These are phyloP conservation scores for Manihot esculenta DNA, from an alignment of 441 rosid species.

Conservation along the genomic window DNA sequence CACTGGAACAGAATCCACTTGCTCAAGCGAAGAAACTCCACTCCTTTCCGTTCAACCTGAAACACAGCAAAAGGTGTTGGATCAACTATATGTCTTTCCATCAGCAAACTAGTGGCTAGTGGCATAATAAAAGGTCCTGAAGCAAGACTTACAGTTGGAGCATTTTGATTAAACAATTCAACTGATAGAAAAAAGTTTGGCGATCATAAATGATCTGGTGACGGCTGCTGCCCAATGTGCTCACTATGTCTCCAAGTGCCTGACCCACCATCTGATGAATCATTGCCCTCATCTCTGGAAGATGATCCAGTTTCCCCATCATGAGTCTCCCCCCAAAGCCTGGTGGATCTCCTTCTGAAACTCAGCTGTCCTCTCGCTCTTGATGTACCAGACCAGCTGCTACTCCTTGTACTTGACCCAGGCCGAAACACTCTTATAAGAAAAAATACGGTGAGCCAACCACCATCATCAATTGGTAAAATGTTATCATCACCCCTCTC, in stretches of 20 bases:
- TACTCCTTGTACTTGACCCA: slow-evolving; percentile 62
- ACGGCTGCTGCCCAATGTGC: slow-evolving; percentile 39
- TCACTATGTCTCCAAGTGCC: slow-evolving; percentile 42
- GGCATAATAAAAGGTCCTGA: background rate
- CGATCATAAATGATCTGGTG: slow-evolving; percentile 46
- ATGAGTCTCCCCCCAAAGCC: slow-evolving; percentile 78
- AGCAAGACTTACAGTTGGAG: slow-evolving; percentile 29
- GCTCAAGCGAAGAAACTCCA: slow-evolving; percentile 3
- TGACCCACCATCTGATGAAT: slow-evolving; percentile 57
- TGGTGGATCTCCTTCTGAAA: slow-evolving; percentile 61
- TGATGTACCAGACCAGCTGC: slow-evolving; percentile 67
- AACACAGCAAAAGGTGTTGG: slow-evolving; percentile 7
- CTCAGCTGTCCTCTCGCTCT: slow-evolving; percentile 64
- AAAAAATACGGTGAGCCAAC: slow-evolving; percentile 84
- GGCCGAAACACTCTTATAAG: slow-evolving; percentile 83
- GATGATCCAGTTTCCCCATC: slow-evolving; percentile 67
- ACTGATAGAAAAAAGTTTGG: slow-evolving; percentile 6
- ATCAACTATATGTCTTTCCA: background rate
- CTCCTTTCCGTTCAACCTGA: slow-evolving; percentile 22
- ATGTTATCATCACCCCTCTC: slow-evolving; percentile 59
- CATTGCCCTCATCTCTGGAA: slow-evolving; percentile 62
- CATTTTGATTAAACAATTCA: slow-evolving; percentile 8
- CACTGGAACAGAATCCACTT: slow-evolving; percentile 9
- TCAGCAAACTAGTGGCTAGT: too few relatives aligned
- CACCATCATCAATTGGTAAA: slow-evolving; percentile 63